Base-by-base conservation (phyloP, 2,329 filamentous ascomycete genomes). In the Chlorencoelia australis region DNA sequence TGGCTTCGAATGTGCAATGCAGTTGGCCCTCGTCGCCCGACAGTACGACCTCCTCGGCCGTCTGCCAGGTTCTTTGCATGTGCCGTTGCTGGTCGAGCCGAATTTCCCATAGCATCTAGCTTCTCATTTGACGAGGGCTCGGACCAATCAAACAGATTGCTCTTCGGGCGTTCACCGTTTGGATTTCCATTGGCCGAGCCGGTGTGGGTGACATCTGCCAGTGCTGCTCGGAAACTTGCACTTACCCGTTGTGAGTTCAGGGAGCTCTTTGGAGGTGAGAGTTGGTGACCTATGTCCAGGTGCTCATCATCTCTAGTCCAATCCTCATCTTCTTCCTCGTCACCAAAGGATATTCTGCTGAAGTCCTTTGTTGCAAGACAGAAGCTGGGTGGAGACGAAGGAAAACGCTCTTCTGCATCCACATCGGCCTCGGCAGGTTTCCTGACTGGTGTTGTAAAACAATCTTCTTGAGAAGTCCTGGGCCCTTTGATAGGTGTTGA, bases 81-180 rank as follows among this genome's bases (percentile, higher is more conserved):
- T 24, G 83, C 79, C 10, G 83, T 88, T 51, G 74, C 78, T 1
- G 82, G 82, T 17, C 82, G 71, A 30, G 69, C 67, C n/a, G 69
- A 69, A 25, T 69, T 68, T 18, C 71, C 71, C 41, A 69, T 71
- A 11, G 62, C 59, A 30, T 79, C 73, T 35, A 66, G 61, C 58
- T 76, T 81, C 33, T 82, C 79, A 40, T 73, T 65, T 5, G 65
- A 61, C 17, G 71, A 60, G 10, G 79, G 69, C 55, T 88, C 83
- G 31, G 78, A 76, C 81, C 81, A 86, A 56, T 88, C 82, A 49
- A 88, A 88, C 3, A 88, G 64, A 47, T 71, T 87, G 56, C 79
- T 82, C 42, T 72, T 63, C 2, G 72, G 71, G 10, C 73, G 66
- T 35, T 78, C 71, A 28, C 48, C 55, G 25, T 45, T 40, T 24